Evolutionary conservation across 495 filamentous ascomycete genomes (phyloP), one percentile per base, ranked within the genome.

Genomic region (Podospora pseudocomata): DNA sequence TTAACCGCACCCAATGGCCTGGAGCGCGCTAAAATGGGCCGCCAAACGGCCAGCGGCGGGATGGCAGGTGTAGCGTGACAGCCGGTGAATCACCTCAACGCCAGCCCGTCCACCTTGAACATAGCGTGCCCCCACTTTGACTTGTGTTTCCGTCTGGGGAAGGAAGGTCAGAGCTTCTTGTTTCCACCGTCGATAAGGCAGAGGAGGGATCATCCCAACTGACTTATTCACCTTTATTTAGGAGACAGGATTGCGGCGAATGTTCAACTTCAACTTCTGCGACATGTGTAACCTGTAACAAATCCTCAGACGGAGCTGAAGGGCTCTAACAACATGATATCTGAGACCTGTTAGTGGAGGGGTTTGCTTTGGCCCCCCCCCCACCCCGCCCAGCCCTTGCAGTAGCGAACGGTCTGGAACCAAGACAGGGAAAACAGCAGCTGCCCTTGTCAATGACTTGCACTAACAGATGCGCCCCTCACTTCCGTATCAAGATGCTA

Each of bases 251-350:
- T 59, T 59, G 56, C 56, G 56, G 56, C 56, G 56, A 59, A 57
- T 18, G 20, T 16, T 18, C 54, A 9, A 23, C 7, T 1, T 23
- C 23, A 23, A 23, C 23, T 20, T 59, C 56, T 59, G 56, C 56
- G 56, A 59, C 56, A 59, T 59, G 56, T 59, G 56, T 9, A 59
- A 59, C 56, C 19, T 23, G 26, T 5, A 59, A 23, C 19, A 59
- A 59, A 20, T 59, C 39, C 39, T 49, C 39, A 49, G 39, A 49
- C 39, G 15, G 15, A 1, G 23, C 23, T 23, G 23, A 23, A 23
- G 23, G 23, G 23, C 39, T 49, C 15, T 16, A 11, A 11, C 39
- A 49, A 49, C 6, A 49, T 7, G 30, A 6, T 32, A 32, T 32
- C 30, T 32, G 30, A 32, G 30, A 32, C 4, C 30, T 32, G 3